Base-by-base conservation (phyloP, 2,329 filamentous ascomycete species). In the Lomentospora prolificans region DNA sequence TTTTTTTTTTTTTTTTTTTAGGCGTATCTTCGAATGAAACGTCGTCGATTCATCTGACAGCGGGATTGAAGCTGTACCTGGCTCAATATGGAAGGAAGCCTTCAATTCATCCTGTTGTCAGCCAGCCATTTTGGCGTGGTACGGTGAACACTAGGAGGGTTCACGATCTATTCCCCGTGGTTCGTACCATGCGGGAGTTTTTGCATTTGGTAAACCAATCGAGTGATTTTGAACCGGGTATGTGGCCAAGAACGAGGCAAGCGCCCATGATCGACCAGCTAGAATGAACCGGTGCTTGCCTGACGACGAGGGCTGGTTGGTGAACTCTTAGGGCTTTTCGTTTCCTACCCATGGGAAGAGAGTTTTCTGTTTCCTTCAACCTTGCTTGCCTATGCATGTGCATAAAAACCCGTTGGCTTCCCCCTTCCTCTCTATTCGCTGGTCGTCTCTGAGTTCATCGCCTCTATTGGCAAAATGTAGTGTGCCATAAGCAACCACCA, bases 21-120 rank as follows among this genome's bases (percentile, higher is more conserved):
- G n/a, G n/a, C n/a, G n/a, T n/a, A n/a, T n/a, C n/a, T n/a, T n/a
- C n/a, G n/a, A n/a, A n/a, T n/a, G n/a, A n/a, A n/a, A n/a, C n/a
- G 5, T n/a, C 12, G 5, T 46, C 17, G 5, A 51, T 52, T 17
- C 41, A 41, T 55, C 50, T 55, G 53, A 55, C 53, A 55, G 53
- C 41, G 41, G 53, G 24, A 48, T 31, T 27, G 39, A 25, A 33
- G 28, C 44, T 55, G 53, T 41, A 50, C 8, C 41, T 25, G 53
- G 27, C 53, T 50, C 27, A 55, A 55, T 55, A 14, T 5, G 53
- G 53, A 55, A 55, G 17, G 39, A 44, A 12, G 3, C 36, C 17
- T 14, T 17, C 22, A 6, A 4, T 28, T 36, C 27, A 5, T 30
- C 25, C n/a, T 44, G 33, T 4, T 30, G 12, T 25, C 22, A 9